Conservation (phyloP, 106 monocot species). For the Narthecium ossifragum region DNA sequence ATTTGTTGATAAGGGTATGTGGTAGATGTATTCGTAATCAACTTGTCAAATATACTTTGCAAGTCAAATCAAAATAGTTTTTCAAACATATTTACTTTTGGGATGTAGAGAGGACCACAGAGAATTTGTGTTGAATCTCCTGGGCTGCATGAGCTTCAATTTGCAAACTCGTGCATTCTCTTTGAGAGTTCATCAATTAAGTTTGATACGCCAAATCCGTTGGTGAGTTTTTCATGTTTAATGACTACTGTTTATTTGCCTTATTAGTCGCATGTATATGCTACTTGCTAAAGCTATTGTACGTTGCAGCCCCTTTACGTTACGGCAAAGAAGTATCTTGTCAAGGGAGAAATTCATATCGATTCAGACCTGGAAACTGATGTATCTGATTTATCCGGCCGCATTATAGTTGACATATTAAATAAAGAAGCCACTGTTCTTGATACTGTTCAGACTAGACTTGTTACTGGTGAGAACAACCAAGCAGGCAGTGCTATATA, state of each 20-base stretch:
- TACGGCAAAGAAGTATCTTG: conserved; percentile 68
- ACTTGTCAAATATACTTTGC: not conserved
- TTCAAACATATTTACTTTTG: not conserved
- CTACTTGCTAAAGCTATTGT: not conserved
- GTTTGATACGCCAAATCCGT: conserved; percentile 52
- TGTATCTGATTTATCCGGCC: conserved; percentile 30
- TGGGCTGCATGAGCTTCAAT: conserved; percentile 73
- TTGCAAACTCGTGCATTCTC: conserved; percentile 70
- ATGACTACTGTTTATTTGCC: conserved; percentile 5
- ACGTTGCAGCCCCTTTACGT: conserved; percentile 63
- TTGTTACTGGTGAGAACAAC: conserved; percentile 19
- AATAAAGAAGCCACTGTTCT: conserved; percentile 33
- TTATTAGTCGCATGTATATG: not conserved
- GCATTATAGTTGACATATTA: conserved; percentile 59
- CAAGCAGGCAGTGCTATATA: conserved; percentile 21
- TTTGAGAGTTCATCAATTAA: conserved; percentile 62
- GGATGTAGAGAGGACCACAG: conserved; percentile 77
- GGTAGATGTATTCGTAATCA: too few species aligned
- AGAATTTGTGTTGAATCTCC: conserved; percentile 70
- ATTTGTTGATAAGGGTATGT: conserved; percentile 67
- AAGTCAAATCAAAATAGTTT: not conserved
- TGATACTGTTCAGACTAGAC: conserved; percentile 36
- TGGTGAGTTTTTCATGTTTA: conserved; percentile 26
- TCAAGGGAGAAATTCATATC: conserved; percentile 76
- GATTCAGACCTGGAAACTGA: conserved; percentile 20